These are phyloP conservation scores for Avena sativa DNA, from an alignment of 176 grass and related monocot species.

Conservation along the genomic window DNA sequence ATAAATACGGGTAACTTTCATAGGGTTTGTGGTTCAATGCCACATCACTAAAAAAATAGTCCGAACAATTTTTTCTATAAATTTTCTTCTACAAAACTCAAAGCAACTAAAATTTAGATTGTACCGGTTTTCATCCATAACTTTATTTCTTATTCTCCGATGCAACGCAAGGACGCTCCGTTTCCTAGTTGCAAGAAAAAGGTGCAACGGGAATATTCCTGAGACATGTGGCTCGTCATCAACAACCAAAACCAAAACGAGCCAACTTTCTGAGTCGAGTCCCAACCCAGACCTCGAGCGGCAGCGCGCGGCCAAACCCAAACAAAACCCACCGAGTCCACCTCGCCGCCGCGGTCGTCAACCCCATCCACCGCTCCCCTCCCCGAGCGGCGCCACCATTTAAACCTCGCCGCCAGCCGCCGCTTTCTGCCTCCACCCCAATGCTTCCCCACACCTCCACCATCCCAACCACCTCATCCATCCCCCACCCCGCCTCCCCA, in stretches of 20 bases:
- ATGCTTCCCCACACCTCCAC: constrained; percentile 45
- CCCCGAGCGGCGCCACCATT: constrained; percentile 34
- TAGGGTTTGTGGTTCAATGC: too few relatives aligned
- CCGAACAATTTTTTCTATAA: too few relatives aligned
- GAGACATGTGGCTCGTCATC: not conserved
- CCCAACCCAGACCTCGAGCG: not conserved
- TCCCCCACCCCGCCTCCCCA: not conserved
- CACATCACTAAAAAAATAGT: too few relatives aligned
- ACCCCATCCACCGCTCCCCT: constrained; percentile 15
- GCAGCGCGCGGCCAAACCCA: constrained; percentile 2
- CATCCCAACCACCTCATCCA: constrained; percentile 20
- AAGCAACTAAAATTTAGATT: too few relatives aligned
- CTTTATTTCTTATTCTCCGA: too few relatives aligned
- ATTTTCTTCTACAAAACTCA: too few relatives aligned
- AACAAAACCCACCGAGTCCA: constrained; percentile 41
- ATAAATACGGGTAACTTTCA: too few relatives aligned
- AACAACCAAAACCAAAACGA: not conserved
- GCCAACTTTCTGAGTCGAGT: too few relatives aligned
- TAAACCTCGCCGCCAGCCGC: constrained; percentile 29
- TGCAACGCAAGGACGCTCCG: too few relatives aligned
- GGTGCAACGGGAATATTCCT: too few relatives aligned
- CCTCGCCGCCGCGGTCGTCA: constrained; percentile 33
- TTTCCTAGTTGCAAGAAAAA: too few relatives aligned
- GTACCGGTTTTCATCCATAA: too few relatives aligned
- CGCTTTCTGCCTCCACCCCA: not conserved